These are phyloP conservation scores for Stygiomarasmius scandens DNA, from an alignment of 1,284 basidiomycete genomes.

Conservation along the genomic window DNA sequence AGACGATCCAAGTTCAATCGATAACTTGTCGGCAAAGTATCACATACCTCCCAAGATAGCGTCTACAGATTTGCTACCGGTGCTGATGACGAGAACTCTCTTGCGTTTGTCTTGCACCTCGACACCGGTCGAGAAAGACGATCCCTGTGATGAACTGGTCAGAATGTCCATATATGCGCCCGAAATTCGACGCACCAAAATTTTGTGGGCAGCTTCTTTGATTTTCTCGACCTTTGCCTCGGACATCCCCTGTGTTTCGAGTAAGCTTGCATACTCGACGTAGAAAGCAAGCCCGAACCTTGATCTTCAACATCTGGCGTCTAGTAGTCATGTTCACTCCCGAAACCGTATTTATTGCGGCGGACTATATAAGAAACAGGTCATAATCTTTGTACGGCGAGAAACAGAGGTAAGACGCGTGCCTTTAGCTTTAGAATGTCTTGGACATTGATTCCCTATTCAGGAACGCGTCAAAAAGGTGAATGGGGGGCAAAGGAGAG, in stretches of 20 bases:
- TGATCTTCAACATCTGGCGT: constrained; percentile 87
- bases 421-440: constrained; percentile 94
- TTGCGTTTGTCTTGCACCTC: constrained; percentile 86
- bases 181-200: constrained; percentile 54
- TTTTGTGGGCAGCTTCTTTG: constrained; percentile 88
- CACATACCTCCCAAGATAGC: constrained; percentile 78
- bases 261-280: constrained; percentile 8
- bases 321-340: constrained; percentile 87
- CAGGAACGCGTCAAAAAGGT: constrained; percentile 5
- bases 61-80: constrained; percentile 91
- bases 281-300: constrained; percentile 50
- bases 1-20: constrained; percentile 1
- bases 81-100: constrained; percentile 79
- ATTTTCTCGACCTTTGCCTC: constrained; percentile 96
- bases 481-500: constrained; percentile 12
- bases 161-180: neutral
- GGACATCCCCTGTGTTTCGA: constrained; percentile 67
- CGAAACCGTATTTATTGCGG: constrained; percentile 77
- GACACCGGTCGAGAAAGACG: constrained; percentile 87
- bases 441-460: constrained; percentile 89
- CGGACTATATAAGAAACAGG: constrained; percentile 50
- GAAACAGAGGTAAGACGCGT: no score
- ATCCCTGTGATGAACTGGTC: constrained; percentile 56
- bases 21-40: constrained; percentile 1
- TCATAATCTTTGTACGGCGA: no score